Evolutionary conservation across 2,329 filamentous ascomycete species (phyloP), one percentile per base, ranked within the genome.

Genomic region (Achaetomium macrosporum): DNA sequence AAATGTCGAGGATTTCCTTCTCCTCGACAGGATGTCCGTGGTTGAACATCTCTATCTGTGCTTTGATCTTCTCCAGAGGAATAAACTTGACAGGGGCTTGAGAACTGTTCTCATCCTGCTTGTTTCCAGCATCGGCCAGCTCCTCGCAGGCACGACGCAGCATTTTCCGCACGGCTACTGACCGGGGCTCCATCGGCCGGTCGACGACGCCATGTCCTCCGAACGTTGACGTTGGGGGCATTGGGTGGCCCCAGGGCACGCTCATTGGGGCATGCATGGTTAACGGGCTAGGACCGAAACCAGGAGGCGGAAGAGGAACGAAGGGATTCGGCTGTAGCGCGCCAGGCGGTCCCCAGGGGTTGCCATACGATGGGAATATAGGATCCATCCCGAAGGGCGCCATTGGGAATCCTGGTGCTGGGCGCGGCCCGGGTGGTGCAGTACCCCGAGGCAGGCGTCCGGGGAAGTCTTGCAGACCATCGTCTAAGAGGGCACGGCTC

Each of bases 401-500:
- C 68, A 45, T 55, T 10, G 69, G 65, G 43, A 78, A 81, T n/a
- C 65, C 65, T 0, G 65, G 64, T 16, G 69, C 64, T 0, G 64
- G 64, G 29, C 71, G 70, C 33, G 72, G 70, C 11, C 76, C 79
- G 6, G 79, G 79, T 3, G 76, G 75, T 16, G 56, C 36, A 6
- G 48, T 54, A 37, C 25, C 45, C 20, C 44, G 56, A 15, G n/a
- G 49, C 11, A 30, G 31, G 3, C 39, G 59, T 16, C 31, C 49
- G 15, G 42, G 39, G 16, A 60, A 72, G 44, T 61, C 69, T 6
- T 68, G 66, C 33, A 75, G 72, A 57, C 70, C 79, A 65, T 75
- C 86, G 70, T 75, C 85, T 43, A 97, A 75, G 12, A 99, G 75
- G 12, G 91, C 93, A 62, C 90, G 91, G 69, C 92, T 97, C 12